Conservation (phyloP, 371 early-diverging fungal genomes). For the Amoeboaphelidium occidentale region DNA sequence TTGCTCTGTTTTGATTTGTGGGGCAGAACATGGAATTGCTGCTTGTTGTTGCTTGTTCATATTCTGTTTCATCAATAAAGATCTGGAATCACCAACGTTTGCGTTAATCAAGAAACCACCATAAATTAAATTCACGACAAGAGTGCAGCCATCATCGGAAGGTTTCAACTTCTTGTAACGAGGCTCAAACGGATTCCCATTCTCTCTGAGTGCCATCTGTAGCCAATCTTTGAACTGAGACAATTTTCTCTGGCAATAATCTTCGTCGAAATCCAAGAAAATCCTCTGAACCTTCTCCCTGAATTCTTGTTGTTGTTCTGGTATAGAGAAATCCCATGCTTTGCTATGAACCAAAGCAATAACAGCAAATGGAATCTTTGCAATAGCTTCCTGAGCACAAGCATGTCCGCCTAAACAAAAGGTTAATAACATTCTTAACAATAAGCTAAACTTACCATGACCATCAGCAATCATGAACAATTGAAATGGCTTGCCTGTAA, state of each 20-base stretch:
- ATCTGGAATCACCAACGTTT: constrained; percentile 64
- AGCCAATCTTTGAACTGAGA: background rate
- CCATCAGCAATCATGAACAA: background rate
- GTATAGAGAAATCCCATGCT: background rate
- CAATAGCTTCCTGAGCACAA: background rate
- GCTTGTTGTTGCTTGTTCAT: background rate
- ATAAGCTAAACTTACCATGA: no score
- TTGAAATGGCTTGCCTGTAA: background rate
- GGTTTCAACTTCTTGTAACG: background rate
- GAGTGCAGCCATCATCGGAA: constrained; percentile 50
- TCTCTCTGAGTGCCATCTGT: background rate
- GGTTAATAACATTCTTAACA: no score
- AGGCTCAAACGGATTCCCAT: background rate
- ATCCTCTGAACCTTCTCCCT: background rate
- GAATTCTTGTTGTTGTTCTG: background rate
- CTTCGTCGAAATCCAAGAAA: background rate
- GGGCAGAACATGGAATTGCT: background rate
- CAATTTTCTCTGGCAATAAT: background rate
- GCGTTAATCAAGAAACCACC: constrained; percentile 44
- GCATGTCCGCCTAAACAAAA: no score
- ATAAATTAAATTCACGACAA: constrained; percentile 40
- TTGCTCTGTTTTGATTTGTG: background rate
- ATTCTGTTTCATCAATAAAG: constrained; percentile 15
- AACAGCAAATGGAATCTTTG: background rate
- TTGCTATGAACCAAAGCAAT: background rate